Evolutionary conservation across 2,329 filamentous ascomycete species (phyloP), one percentile per base, ranked within the genome.

Genomic region (Xylariaceae sp.): DNA sequence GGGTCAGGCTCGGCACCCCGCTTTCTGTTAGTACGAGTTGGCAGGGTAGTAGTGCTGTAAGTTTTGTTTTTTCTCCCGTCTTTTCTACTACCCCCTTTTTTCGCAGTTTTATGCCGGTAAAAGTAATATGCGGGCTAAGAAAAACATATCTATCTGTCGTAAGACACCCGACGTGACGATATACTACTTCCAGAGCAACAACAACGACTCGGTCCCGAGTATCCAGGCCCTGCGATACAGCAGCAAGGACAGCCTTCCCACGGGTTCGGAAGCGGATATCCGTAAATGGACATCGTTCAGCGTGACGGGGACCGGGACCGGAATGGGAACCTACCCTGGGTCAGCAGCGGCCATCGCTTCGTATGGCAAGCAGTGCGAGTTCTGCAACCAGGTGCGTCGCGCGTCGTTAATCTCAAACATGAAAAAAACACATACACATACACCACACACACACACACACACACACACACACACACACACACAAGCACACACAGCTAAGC

Each of bases 281-380:
- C 18, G 44, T 52, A 15, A 32, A n/a, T n/a, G n/a, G n/a, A n/a
- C n/a, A n/a, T n/a, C n/a, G n/a, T n/a, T n/a, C n/a, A n/a, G n/a
- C n/a, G n/a, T n/a, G n/a, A n/a, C n/a, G n/a, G n/a, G n/a, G n/a
- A n/a, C n/a, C n/a, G n/a, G n/a, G n/a, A n/a, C n/a, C n/a, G n/a
- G n/a, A n/a, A n/a, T n/a, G n/a, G n/a, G n/a, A n/a, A n/a, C n/a
- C n/a, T n/a, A n/a, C n/a, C n/a, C n/a, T n/a, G n/a, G n/a, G n/a
- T n/a, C n/a, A n/a, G n/a, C n/a, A n/a, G n/a, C 52, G 3, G 28
- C 46, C 2, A 44, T 58, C 15, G 44, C 45, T 12, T 51, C 54
- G 21, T 58, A 58, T 43, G 54, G 54, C 16, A 54, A 53, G 34
- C 50, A 54, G 31, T 58, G 55, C 44, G 38, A 44, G 1, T 34